Base-by-base conservation (phyloP, 495 filamentous ascomycete species). In the Hypoxylon cercidicola region DNA sequence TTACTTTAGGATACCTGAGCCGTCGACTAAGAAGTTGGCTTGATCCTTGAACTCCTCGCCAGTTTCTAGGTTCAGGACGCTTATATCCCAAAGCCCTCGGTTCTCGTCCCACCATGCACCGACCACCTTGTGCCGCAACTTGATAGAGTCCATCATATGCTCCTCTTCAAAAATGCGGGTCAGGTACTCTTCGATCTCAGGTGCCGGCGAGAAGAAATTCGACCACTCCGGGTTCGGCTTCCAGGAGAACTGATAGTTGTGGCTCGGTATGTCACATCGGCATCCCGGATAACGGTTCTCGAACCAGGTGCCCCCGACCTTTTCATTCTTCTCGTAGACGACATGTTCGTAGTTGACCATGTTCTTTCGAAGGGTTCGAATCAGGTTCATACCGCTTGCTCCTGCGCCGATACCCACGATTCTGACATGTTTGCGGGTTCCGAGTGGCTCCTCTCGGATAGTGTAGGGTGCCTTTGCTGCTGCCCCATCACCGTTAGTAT, bases 241-340 rank as follows among this genome's bases (percentile, higher is more conserved):
- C 79, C 85, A 87, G 16, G 82, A 78, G 64, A 86, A 82, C 67
- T 82, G 81, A 52, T 84, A 85, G 62, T 81, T 81, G 69, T 84
- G 81, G 55, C 79, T 81, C 15, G 84, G 84, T 40, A 85, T 70
- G 64, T 86, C 84, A 70, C 84, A 86, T 60, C 74, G 70, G 62
- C 81, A 84, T 48, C 82, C 82, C 0, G 83, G 83, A 55, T 87
- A 87, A 12, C 78, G 74, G 66, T 87, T 87, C 69, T 87, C 85
- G 46, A 81, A 77, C 85, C 85, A 87, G 0, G 85, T 86, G 8
- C 85, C 85, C 18, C 83, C 85, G 49, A 86, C 79, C 45, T 89
- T 89, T 0, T 72, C 71, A 63, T 93, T 93, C 82, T 93, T 93
- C 71, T 95, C 91, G 73, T 92, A 95, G 39, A 92, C 82, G 30